Conservation (phyloP, 2,329 filamentous ascomycete genomes). For the Trichophyton benhamiae region DNA sequence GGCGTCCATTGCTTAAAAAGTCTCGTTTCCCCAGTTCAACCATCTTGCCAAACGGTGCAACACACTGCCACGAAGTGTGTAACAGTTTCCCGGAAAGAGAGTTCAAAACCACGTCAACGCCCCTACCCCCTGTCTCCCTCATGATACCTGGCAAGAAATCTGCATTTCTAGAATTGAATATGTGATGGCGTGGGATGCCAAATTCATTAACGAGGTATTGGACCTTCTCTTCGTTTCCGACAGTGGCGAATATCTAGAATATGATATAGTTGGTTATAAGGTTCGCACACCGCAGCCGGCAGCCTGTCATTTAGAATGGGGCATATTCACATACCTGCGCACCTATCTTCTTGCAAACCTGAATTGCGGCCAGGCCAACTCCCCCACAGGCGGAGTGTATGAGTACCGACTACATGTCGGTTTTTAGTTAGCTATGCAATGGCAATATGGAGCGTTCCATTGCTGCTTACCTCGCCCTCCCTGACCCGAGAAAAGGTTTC, state of each 20-base stretch:
- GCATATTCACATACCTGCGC: conserved; percentile 12
- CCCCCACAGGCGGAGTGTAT: conserved; percentile 16
- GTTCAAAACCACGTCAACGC: conserved; percentile 15
- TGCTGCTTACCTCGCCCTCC: conserved; percentile 6
- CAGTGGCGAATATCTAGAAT: conserved; percentile 10
- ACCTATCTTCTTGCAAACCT: conserved; percentile 13
- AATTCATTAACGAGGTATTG: conserved; percentile 12
- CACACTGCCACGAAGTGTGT: conserved; percentile 9
- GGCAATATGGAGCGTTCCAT: neutral
- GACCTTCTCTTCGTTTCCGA: conserved; percentile 13
- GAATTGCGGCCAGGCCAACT: conserved; percentile 17
- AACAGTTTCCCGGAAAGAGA: conserved; percentile 12
- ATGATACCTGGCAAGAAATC: conserved; percentile 11
- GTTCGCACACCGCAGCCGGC: neutral
- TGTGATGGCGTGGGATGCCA: conserved; percentile 10
- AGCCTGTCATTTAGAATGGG: neutral
- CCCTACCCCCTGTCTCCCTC: conserved; percentile 9
- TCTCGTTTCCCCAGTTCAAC: conserved; percentile 14
- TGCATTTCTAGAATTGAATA: conserved; percentile 10
- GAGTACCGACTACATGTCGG: conserved; percentile 11
- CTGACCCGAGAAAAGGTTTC: conserved; percentile 10
- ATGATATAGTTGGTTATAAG: neutral
- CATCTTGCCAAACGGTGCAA: conserved; percentile 14
- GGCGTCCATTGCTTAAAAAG: conserved; percentile 1
- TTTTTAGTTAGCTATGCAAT: neutral